Base-by-base conservation (phyloP, 768 basidiomycete genomes). In the Boletus sensibilis region DNA sequence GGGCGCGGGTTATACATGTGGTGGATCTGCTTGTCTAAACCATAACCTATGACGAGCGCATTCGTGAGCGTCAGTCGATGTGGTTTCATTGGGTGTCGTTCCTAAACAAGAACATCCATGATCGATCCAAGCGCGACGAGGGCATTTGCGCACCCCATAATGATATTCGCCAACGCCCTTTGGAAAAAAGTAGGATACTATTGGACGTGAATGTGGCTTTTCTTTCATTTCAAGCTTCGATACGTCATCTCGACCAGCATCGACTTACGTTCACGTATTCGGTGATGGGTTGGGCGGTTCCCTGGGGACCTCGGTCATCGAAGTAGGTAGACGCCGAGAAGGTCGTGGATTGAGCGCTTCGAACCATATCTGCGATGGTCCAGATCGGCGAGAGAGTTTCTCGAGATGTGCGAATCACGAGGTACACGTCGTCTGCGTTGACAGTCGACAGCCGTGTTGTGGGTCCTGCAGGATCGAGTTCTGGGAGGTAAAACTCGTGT, bases 41-140 rank as follows among this genome's bases (percentile, higher is more conserved):
- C 96, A 67, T 98, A 99, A 0, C 95, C 96, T 73, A 96, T 83
- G 13, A 98, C 95, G 45, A 99, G 82, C 2, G 94, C 87, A 63
- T 98, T 99, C 18, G 97, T 98, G 52, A 99, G 73, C 3, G 96
- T 94, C n/a, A 99, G 75, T 25, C 96, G 82, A 65, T 97, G 94
- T 5, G 96, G 96, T 72, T 98, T 97, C 96, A 99, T 99, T 3
- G 96, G 96, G 75, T 99, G 96, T 46, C 89, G 84, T 82, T 97
- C 94, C 96, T 98, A 63, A 41, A 56, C 42, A 50, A 25, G 5
- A 21, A 29, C 11, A 40, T 41, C 57, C 53, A 52, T 60, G 42
- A 46, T 43, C 40, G 52, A 42, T 42, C 29, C 25, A 9, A 35
- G 53, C 39, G 34, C 53, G 41, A 31, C 33, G 13, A 3, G 8